A percentile compares a stretch with the other conserved stretches of the same genome.
Conservation (phyloP, 1,139 yeast species). For the Pneumocystis carinii region DNA sequence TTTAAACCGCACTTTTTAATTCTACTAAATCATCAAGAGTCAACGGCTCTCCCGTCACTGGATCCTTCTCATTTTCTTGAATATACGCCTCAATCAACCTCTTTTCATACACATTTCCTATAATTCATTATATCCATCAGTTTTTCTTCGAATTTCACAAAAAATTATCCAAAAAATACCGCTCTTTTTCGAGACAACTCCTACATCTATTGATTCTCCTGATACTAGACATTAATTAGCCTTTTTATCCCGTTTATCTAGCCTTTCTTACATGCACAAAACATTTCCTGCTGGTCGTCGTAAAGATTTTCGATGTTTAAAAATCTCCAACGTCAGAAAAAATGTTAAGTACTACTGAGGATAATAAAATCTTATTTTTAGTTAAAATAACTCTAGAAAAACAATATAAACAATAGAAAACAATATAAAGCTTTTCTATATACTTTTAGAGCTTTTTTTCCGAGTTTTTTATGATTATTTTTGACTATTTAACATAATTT, state of each 20-base stretch:
- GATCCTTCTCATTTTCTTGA: slow-evolving; percentile 55
- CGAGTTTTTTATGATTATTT: no score
- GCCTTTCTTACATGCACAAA: neutral
- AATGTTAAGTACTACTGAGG: no score
- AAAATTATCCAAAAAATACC: slow-evolving; percentile 24
- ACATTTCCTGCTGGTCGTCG: neutral
- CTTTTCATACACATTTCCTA: slow-evolving; percentile 48
- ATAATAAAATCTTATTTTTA: no score
- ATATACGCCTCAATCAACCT: slow-evolving; percentile 48
- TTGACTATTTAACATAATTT: no score
- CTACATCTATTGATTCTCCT: slow-evolving; percentile 50
- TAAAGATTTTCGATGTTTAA: neutral
- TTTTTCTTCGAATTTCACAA: neutral
- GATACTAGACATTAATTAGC: slow-evolving; percentile 27
- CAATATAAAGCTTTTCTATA: no score
- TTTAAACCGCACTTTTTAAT: slow-evolving; percentile 23
- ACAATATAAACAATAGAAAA: no score
- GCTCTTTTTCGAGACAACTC: slow-evolving; percentile 66
- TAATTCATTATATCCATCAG: neutral
- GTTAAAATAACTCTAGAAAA: no score
- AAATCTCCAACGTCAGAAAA: neutral
- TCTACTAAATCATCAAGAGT: slow-evolving; percentile 43
- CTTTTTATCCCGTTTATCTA: neutral
- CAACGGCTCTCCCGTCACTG: slow-evolving; percentile 52
- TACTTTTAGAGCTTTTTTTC: no score